Percentiles rank a stretch among this genome's conserved stretches.
These are phyloP conservation scores for Eucalyptus paniculata DNA, from an alignment of 345 rosid species.

Conservation along the genomic window DNA sequence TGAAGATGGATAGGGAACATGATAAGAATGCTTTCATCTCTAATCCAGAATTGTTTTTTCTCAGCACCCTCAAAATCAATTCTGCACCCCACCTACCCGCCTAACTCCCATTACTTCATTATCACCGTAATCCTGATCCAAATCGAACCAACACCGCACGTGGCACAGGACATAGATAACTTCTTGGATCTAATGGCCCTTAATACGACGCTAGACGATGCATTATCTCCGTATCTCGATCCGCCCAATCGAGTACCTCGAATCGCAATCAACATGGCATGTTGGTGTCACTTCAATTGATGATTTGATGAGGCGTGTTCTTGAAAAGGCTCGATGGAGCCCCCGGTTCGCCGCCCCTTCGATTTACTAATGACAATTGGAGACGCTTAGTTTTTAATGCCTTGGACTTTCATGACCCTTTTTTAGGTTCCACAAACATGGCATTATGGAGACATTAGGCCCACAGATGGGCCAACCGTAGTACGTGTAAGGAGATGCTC, in stretches of 20 bases:
- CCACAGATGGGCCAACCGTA: background rate
- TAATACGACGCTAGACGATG: background rate
- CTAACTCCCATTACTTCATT: background rate
- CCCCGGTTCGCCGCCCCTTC: background rate
- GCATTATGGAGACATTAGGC: slow-evolving; percentile 5
- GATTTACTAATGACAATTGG: background rate
- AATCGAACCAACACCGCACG: background rate
- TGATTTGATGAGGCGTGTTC: background rate
- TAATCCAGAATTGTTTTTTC: background rate
- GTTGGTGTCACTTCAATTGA: background rate
- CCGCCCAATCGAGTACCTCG: background rate
- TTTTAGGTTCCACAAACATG: background rate
- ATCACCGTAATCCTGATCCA: background rate
- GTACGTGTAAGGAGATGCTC: background rate
- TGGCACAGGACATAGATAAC: background rate
- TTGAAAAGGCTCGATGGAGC: background rate
- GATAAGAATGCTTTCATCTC: slow-evolving; percentile 12
- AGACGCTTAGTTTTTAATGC: background rate
- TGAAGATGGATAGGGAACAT: slow-evolving; percentile 18
- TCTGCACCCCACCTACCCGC: background rate
- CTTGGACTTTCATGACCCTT: background rate
- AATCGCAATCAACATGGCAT: background rate
- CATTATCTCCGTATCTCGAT: background rate
- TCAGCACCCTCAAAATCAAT: background rate
- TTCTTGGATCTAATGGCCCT: background rate